Percentiles rank a stretch among this genome's conserved stretches.
These are phyloP conservation scores for Chrysoporthe austroafricana DNA, from an alignment of 2,329 filamentous ascomycete genomes.

Conservation along the genomic window DNA sequence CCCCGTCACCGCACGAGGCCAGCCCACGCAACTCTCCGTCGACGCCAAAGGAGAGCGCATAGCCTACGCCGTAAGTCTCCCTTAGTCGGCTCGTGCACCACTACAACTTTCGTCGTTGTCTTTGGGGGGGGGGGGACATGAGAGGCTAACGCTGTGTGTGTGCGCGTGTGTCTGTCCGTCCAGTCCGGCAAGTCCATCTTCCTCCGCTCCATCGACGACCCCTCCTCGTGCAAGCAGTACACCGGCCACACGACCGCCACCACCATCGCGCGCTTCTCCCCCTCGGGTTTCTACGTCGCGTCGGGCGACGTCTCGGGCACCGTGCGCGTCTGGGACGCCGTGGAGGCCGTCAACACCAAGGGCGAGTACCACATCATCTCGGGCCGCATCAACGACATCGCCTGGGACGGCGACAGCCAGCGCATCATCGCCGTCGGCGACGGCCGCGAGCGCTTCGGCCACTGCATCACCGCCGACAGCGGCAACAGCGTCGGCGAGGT, in stretches of 20 bases:
- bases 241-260: conserved; percentile 87
- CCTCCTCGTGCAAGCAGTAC: conserved; percentile 84
- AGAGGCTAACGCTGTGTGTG: not conserved
- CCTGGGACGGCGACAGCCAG: conserved; percentile 97
- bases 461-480: conserved; percentile 93
- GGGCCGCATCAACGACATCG: conserved; percentile 92
- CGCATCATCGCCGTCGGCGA: conserved; percentile 95
- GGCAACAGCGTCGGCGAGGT: conserved; percentile 97
- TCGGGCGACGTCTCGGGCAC: conserved; percentile 85
- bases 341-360: conserved; percentile 83
- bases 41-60: conserved; percentile 90
- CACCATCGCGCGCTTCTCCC: conserved; percentile 91
- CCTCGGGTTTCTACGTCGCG: conserved; percentile 92
- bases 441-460: conserved; percentile 89
- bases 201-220: conserved; percentile 90
- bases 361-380: conserved; percentile 95
- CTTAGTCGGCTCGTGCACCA: too few relatives aligned
- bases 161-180: not conserved
- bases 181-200: conserved; percentile 97
- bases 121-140: not conserved
- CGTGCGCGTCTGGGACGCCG: conserved; percentile 91
- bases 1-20: conserved; percentile 81
- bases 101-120: too few relatives aligned
- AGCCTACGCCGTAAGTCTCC: conserved; percentile 80
- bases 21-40: conserved; percentile 84